Evolutionary conservation across 2,329 filamentous ascomycete species (phyloP).

Genomic region (Xylaria sp.): DNA sequence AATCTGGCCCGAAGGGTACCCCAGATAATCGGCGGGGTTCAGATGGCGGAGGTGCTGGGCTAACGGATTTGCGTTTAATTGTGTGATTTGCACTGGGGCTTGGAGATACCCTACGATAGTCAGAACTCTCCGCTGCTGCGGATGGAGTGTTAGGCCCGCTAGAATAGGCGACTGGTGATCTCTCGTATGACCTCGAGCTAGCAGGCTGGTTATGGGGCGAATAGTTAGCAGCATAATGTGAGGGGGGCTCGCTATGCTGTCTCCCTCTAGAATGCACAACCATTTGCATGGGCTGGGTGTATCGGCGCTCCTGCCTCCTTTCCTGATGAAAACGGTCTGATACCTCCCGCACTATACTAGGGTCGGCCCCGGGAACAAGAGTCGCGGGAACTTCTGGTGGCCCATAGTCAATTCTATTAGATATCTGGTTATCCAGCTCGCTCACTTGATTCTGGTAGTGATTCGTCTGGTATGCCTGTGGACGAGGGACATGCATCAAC

Average conservation of each 20-base stretch:
- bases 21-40: conserved; percentile 64
- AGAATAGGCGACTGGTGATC: conserved; percentile 51
- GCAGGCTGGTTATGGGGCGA: conserved; percentile 40
- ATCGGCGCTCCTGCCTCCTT: conserved; percentile 58
- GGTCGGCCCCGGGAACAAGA: conserved; percentile 70
- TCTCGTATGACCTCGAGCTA: conserved; percentile 45
- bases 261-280: conserved; percentile 56
- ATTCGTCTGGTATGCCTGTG: conserved; percentile 41
- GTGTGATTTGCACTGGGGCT: conserved; percentile 61
- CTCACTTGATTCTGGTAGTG: conserved; percentile 47
- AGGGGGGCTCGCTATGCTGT: conserved; percentile 50
- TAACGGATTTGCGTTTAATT: conserved; percentile 77
- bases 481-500: conserved; percentile 42
- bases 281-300: conserved; percentile 54
- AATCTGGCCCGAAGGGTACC: conserved; percentile 79
- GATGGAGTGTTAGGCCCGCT: conserved; percentile 40
- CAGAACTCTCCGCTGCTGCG: conserved; percentile 29
- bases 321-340: conserved; percentile 68
- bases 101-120: conserved; percentile 52
- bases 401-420: conserved; percentile 52
- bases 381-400: conserved; percentile 64
- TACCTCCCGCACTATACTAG: conserved; percentile 65
- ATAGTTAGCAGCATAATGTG: conserved; percentile 43
- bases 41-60: conserved; percentile 68
- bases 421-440: conserved; percentile 53